A percentile compares a stretch with the other conserved stretches of the same genome.
These are phyloP conservation scores for Hevea brasiliensis DNA, from an alignment of 345 rosid genomes.

Conservation along the genomic window DNA sequence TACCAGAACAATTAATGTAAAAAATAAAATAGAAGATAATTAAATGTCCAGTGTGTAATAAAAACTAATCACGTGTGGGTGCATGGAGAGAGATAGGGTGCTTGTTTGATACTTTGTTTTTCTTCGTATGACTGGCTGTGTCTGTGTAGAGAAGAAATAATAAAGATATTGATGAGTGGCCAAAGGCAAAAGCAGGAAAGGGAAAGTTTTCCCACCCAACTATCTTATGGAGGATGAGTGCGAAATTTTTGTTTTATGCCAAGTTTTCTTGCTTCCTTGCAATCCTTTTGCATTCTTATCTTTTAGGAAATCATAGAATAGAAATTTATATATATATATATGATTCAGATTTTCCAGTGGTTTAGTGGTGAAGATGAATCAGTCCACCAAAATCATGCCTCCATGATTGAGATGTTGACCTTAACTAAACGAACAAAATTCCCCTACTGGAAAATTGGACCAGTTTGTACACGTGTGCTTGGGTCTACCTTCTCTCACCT, in stretches of 20 bases:
- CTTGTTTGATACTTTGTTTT: too few species aligned
- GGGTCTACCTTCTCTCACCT: constrained; percentile 40
- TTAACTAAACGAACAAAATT: constrained; percentile 42
- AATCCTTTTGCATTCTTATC: too few species aligned
- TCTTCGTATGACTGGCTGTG: too few species aligned
- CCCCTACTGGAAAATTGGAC: constrained; percentile 24
- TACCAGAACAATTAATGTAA: not conserved
- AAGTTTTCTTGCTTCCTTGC: not conserved
- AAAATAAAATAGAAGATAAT: too few species aligned
- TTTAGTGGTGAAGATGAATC: constrained; percentile 28
- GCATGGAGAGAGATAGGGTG: not conserved
- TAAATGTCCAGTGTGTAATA: too few species aligned
- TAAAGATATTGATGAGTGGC: constrained; percentile 31
- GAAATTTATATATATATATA: too few species aligned
- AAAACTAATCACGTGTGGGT: constrained; percentile 3
- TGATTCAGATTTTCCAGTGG: constrained; percentile 10
- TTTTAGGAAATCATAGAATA: too few species aligned
- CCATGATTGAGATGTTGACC: constrained; percentile 70
- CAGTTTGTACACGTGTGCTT: constrained; percentile 55
- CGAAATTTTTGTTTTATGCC: constrained; percentile 41
- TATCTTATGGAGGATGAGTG: constrained; percentile 25
- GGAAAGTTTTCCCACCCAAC: constrained; percentile 7
- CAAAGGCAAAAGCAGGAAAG: constrained; percentile 28
- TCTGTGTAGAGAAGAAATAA: not conserved
- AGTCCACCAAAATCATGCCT: constrained; percentile 52